Base-by-base conservation (phyloP, 768 basidiomycete genomes). In the Leccinum sublutescens region DNA sequence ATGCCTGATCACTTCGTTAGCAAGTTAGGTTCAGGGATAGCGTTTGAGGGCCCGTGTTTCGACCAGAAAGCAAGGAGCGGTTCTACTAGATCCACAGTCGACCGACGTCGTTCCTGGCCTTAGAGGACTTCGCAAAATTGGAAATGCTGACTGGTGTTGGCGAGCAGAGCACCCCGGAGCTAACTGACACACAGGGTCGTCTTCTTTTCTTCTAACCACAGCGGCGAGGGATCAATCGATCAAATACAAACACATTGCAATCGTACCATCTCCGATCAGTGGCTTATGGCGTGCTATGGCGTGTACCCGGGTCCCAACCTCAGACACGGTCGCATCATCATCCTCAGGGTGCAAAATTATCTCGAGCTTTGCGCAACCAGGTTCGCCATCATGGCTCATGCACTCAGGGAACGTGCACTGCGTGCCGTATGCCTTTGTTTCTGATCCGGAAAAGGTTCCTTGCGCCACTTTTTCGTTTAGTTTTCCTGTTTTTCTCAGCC, bases 101-200 rank as follows among this genome's bases (percentile, higher is more conserved):
- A 87, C 62, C 80, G 5, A 17, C 79, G 65, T 36, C 94, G 92
- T 65, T 93, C 88, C 68, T 88, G 81, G 61, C 90, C 90, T 64
- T 43, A 23, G 11, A 12, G 36, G 45, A 33, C 55, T 62, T 49
- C 55, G 51, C 49, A 50, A 60, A 56, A 43, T 56, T 57, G 34
- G 23, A 23, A 23, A 43, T 40, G 14, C 36, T 17, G 19, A 10
- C 45, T 21, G 12, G 12, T 3, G 45, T 55, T 45, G 48, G 7
- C 23, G 25, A 8, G 23, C 21, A 38, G 36, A 23, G 50, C 45
- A 51, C 43, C 47, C 23, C 23, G 14, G 62, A 34, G 19, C 23
- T 89, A 58, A 43, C 73, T 23, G 7, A 48, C 21, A 97, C 95
- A 87, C 70, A 15, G 95, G 95, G 72, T 95, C 86, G 69, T 98